These are phyloP conservation scores for Euphorbia celastroides DNA, from an alignment of 441 rosid species.

Conservation along the genomic window DNA sequence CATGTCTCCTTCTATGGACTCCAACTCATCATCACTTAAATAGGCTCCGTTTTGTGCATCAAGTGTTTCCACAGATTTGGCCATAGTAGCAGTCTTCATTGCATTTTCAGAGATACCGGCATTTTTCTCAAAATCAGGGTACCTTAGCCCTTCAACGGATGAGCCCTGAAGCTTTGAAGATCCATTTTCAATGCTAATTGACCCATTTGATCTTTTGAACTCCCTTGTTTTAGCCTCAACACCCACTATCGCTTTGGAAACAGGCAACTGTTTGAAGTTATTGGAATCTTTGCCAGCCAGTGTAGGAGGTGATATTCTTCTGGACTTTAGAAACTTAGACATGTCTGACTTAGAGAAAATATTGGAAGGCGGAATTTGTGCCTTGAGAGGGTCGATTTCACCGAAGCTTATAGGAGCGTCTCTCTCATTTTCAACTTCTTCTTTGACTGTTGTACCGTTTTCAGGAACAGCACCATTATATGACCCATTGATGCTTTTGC, in stretches of 20 bases:
- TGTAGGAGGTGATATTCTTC: constrained; percentile 47
- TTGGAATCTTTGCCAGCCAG: constrained; percentile 40
- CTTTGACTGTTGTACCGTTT: constrained; percentile 25
- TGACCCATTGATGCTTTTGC: constrained; percentile 21
- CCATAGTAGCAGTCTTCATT: constrained; percentile 19
- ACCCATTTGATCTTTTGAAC: constrained; percentile 36
- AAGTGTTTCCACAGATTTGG: constrained; percentile 32
- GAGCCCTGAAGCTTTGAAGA: constrained; percentile 30
- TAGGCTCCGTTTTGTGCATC: constrained; percentile 30
- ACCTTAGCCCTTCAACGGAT: constrained; percentile 25
- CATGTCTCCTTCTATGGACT: constrained; percentile 73
- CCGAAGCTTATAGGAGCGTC: constrained; percentile 27
- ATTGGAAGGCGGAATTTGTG: constrained; percentile 79
- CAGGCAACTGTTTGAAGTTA: constrained; percentile 31
- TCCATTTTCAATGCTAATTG: constrained; percentile 19
- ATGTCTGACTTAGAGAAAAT: constrained; percentile 83
- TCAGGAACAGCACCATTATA: constrained; percentile 24
- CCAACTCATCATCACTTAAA: constrained; percentile 52
- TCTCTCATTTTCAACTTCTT: constrained; percentile 24
- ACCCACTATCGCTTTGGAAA: constrained; percentile 27
- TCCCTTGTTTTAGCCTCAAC: constrained; percentile 28
- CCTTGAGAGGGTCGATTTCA: constrained; percentile 62
- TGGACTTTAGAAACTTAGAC: constrained; percentile 60
- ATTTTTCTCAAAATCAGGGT: constrained; percentile 23
- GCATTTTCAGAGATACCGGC: constrained; percentile 26